These are phyloP conservation scores for Athelia psychrophila DNA, from an alignment of 1,284 basidiomycete species.

Conservation along the genomic window DNA sequence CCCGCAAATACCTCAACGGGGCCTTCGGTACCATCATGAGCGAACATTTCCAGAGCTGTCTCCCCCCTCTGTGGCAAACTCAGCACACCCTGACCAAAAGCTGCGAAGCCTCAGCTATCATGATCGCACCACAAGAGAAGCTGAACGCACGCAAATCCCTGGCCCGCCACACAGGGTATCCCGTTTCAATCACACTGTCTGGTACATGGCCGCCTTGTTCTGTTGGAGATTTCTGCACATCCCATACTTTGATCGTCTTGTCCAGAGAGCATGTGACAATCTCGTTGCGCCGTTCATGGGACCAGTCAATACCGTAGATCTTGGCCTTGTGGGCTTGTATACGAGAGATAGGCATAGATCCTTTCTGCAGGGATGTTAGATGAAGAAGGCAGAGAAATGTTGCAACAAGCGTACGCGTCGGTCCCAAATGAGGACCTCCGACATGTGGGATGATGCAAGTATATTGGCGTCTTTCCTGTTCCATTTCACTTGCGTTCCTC, in stretches of 20 bases:
- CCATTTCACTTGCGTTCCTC: slow-evolving; percentile 96
- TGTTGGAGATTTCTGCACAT: slow-evolving; percentile 36
- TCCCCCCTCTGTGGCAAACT: slow-evolving; percentile 90
- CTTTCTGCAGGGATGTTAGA: slow-evolving; percentile 57
- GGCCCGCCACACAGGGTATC: neutral
- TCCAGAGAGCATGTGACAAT: slow-evolving; percentile 92
- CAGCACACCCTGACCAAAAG: slow-evolving; percentile 90
- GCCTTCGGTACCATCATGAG: slow-evolving; percentile 36
- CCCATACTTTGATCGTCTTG: slow-evolving; percentile 88
- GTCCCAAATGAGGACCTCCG: slow-evolving; percentile 86
- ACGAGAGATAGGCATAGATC: slow-evolving; percentile 75
- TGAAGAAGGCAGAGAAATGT: neutral
- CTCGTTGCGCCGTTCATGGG: slow-evolving; percentile 67
- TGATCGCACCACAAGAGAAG: too few species aligned
- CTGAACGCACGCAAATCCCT: neutral
- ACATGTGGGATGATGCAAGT: slow-evolving; percentile 84
- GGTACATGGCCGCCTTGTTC: neutral
- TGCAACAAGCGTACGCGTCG: slow-evolving; percentile 54
- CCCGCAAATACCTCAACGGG: slow-evolving; percentile 84
- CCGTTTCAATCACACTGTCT: slow-evolving; percentile 7
- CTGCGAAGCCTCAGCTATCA: too few species aligned
- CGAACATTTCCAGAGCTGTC: slow-evolving; percentile 85
- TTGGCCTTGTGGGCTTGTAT: slow-evolving; percentile 83
- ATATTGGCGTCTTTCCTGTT: slow-evolving; percentile 84
- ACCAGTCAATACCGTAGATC: slow-evolving; percentile 97